Percentiles rank a stretch among this genome's conserved stretches.
These are phyloP conservation scores for Uncinocarpus reesii DNA, from an alignment of 2,329 filamentous ascomycete genomes.

Conservation along the genomic window DNA sequence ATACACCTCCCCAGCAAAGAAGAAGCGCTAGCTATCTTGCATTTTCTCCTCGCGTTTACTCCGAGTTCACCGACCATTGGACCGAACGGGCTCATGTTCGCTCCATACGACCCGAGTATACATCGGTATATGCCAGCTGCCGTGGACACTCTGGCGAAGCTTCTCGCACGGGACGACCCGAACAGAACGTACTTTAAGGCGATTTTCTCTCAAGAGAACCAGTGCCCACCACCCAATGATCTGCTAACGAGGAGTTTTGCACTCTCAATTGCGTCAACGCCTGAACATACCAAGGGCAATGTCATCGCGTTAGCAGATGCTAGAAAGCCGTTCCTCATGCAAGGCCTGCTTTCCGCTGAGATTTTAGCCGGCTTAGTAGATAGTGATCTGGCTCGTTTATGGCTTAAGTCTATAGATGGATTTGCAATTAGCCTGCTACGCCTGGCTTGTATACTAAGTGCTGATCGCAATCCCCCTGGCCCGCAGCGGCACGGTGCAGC, in stretches of 20 bases:
- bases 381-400: constrained; percentile 59
- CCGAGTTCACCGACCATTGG: constrained; percentile 59
- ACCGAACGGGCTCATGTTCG: constrained; percentile 57
- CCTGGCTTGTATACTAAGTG: constrained; percentile 62
- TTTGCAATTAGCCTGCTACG: constrained; percentile 72
- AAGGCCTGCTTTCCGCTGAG: constrained; percentile 81
- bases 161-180: constrained; percentile 85
- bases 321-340: constrained; percentile 81
- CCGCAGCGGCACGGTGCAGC: constrained; percentile 28
- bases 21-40: constrained; percentile 73
- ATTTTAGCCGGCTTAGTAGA: constrained; percentile 74
- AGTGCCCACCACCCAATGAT: constrained; percentile 57
- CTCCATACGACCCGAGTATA: constrained; percentile 65
- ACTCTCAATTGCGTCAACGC: constrained; percentile 73
- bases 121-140: constrained; percentile 86
- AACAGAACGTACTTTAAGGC: constrained; percentile 76
- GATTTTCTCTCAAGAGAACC: constrained; percentile 65
- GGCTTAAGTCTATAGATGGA: constrained; percentile 74
- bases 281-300: constrained; percentile 56
- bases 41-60: constrained; percentile 84
- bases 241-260: constrained; percentile 79
- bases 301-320: constrained; percentile 62
- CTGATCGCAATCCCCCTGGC: constrained; percentile 47
- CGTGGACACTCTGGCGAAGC: constrained; percentile 79
- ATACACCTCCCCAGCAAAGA: constrained; percentile 77